Evolutionary conservation across 2,329 filamentous ascomycete species (phyloP).

Genomic region (Neodidymelliopsis sp.): DNA sequence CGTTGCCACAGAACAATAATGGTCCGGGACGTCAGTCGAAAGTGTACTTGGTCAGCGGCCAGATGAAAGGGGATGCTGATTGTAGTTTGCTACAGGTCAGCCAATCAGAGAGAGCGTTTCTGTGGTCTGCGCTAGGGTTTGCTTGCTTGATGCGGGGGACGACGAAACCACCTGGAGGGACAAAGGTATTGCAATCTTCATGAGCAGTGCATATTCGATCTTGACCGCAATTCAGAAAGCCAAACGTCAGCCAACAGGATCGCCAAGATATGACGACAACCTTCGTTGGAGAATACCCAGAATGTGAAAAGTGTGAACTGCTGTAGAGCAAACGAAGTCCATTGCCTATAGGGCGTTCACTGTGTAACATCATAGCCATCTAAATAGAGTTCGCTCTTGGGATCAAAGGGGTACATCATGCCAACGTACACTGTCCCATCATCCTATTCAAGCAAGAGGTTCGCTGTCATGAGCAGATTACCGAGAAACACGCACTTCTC

Average conservation of each 20-base stretch:
- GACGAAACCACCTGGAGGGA: not conserved
- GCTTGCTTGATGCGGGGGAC: constrained; percentile 1
- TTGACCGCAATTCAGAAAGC: not conserved
- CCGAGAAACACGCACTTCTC: too few species aligned
- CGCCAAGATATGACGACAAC: not conserved
- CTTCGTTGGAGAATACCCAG: too few species aligned
- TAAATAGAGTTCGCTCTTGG: too few species aligned
- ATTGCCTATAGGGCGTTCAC: too few species aligned
- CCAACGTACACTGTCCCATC: too few species aligned
- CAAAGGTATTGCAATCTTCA: not conserved
- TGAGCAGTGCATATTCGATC: not conserved
- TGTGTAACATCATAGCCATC: too few species aligned
- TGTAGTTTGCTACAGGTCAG: not conserved
- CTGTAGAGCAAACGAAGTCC: too few species aligned
- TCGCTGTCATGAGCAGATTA: too few species aligned
- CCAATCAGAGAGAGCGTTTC: constrained; percentile 1
- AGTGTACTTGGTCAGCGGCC: not conserved
- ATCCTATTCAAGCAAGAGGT: too few species aligned
- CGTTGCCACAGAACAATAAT: constrained; percentile 1
- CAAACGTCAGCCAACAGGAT: not conserved
- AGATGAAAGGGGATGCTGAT: constrained; percentile 7
- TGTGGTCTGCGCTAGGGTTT: not conserved
- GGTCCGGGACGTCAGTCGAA: not conserved
- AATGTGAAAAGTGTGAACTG: too few species aligned
- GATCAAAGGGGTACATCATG: too few species aligned